phyloP scores from a whole-genome alignment of 352 stramenopile genomes.

The Ophiocytium majus region DNA sequence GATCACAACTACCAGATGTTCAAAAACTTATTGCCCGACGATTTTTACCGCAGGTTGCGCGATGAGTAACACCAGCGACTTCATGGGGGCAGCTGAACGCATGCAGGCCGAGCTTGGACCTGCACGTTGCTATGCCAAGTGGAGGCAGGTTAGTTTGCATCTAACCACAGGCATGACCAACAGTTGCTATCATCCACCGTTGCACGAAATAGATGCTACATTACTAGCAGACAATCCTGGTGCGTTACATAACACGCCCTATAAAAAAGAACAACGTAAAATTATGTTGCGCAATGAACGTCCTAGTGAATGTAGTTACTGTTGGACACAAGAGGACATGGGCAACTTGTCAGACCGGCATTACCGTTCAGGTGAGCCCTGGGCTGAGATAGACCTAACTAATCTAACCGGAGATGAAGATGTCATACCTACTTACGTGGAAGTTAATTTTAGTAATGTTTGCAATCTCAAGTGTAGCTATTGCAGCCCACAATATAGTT shows the following conservation, averaged over 20 bases:
- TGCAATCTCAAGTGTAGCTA: slow-evolving; percentile 12
- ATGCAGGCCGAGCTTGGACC: neutral
- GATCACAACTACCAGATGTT: no score
- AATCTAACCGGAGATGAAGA: neutral
- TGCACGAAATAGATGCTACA: neutral
- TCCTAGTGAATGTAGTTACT: neutral
- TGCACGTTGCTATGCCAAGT: neutral
- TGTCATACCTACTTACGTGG: neutral
- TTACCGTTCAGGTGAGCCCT: neutral
- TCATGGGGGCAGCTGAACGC: neutral
- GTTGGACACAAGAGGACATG: neutral
- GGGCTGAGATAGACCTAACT: neutral
- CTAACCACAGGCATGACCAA: neutral
- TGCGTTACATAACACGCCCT: neutral
- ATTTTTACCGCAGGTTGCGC: no score
- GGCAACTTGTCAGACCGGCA: neutral
- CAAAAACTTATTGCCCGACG: no score
- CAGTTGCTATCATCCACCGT: neutral
- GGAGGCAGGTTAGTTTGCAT: neutral
- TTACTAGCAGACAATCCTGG: neutral
- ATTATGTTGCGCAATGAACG: neutral
- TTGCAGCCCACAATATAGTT: neutral
- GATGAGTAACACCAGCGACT: no score
- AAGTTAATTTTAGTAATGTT: neutral
- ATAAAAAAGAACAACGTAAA: slow-evolving; percentile 7